A percentile compares a stretch with the other conserved stretches of the same genome.
phyloP scores from a whole-genome alignment of 2,329 filamentous ascomycete genomes.

The Cylindrodendrum hubeiense region DNA sequence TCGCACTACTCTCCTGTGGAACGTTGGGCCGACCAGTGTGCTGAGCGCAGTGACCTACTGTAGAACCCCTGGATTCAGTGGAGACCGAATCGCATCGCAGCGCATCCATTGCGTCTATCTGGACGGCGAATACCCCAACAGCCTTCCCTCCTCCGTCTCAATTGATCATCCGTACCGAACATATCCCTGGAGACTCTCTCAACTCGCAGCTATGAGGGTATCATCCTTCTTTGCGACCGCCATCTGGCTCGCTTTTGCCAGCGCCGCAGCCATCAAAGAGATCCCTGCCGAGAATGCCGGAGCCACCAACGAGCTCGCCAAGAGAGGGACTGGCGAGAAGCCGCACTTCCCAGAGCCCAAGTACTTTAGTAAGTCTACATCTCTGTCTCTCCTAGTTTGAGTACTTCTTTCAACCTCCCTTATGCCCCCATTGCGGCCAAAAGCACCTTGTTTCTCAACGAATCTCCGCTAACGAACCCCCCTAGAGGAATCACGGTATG shows the following conservation, averaged over 20 bases:
- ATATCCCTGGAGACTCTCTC: background rate
- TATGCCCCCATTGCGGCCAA: too few species aligned
- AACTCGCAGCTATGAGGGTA: conserved; percentile 11
- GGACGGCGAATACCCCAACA: background rate
- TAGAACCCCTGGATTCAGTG: background rate
- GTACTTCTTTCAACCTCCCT: background rate
- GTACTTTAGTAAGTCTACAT: conserved; percentile 31
- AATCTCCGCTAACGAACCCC: conserved; percentile 18
- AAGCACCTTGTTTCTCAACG: background rate
- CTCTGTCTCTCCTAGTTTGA: background rate
- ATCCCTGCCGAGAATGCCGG: background rate
- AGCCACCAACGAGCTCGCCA: conserved; percentile 5
- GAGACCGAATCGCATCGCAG: background rate
- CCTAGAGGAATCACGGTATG: conserved; percentile 40
- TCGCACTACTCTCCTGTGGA: background rate
- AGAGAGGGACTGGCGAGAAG: conserved; percentile 19
- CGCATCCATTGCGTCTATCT: background rate
- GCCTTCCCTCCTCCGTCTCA: background rate
- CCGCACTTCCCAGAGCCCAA: conserved; percentile 33
- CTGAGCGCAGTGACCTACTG: background rate
- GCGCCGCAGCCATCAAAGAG: conserved; percentile 22
- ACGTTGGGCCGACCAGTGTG: background rate
- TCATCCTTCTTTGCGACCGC: conserved; percentile 4
- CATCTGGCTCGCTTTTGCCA: conserved; percentile 14
- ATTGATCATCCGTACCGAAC: background rate